A percentile compares a stretch with the other conserved stretches of the same genome.
These are phyloP conservation scores for Pseudonitzschia multiseries DNA, from an alignment of 108 stramenopile species.

Conservation along the genomic window DNA sequence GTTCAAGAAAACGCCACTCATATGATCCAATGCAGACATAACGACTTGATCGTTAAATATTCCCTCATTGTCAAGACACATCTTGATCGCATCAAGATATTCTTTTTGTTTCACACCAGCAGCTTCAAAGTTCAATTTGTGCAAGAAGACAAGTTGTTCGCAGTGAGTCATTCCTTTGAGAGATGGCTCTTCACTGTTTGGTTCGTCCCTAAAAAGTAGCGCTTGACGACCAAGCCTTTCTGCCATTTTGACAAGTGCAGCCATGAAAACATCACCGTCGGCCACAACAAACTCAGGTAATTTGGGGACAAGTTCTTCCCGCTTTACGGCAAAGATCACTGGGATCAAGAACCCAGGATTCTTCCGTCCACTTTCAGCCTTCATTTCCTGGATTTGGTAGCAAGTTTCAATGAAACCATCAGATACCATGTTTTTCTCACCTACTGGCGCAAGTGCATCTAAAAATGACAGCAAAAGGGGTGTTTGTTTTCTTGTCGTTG, in stretches of 20 bases:
- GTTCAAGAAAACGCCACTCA: conserved; percentile 71
- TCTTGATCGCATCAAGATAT: conserved; percentile 72
- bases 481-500: conserved; percentile 40
- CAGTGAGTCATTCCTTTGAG: conserved; percentile 81
- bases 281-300: conserved; percentile 73
- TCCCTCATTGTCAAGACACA: conserved; percentile 78
- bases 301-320: conserved; percentile 55
- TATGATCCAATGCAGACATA: conserved; percentile 76
- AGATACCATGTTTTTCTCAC: conserved; percentile 49
- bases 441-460: conserved; percentile 69
- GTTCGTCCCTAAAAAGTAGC: conserved; percentile 80
- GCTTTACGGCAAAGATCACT: conserved; percentile 65
- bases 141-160: conserved; percentile 82
- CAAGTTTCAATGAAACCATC: conserved; percentile 84
- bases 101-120: conserved; percentile 77
- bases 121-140: conserved; percentile 78
- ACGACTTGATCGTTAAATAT: conserved; percentile 79
- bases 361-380: conserved; percentile 51
- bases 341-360: conserved; percentile 83
- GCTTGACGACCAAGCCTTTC: conserved; percentile 71
- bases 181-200: conserved; percentile 47
- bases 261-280: conserved; percentile 64
- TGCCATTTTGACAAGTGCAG: conserved; percentile 71
- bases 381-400: conserved; percentile 76
- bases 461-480: conserved; percentile 78